Evolutionary conservation across 805 yeast genomes (phyloP).

Genomic region (Teunomyces pallodes): DNA sequence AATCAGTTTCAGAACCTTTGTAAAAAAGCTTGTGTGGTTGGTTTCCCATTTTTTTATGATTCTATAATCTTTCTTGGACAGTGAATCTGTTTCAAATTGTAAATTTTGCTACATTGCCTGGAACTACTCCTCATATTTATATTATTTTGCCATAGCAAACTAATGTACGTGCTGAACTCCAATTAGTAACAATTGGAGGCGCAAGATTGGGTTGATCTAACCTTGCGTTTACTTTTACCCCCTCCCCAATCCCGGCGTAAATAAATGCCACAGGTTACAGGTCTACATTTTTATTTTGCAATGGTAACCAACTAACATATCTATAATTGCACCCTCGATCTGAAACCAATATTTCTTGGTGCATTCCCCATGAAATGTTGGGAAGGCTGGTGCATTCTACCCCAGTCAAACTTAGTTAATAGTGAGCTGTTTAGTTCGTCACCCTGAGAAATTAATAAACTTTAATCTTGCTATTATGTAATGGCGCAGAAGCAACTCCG

Average conservation of each 20-base stretch:
- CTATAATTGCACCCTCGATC: too few relatives aligned
- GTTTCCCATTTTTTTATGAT: conserved; percentile 4
- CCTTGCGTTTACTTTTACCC: neutral
- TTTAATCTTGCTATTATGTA: neutral
- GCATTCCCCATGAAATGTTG: neutral
- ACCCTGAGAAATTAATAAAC: neutral
- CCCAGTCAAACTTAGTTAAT: too few relatives aligned
- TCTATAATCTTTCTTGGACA: neutral
- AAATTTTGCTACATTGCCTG: neutral
- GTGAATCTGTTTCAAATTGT: neutral
- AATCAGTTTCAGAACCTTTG: conserved; percentile 64
- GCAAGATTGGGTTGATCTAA: neutral
- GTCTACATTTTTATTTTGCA: too few relatives aligned
- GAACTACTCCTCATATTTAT: neutral
- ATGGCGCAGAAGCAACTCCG: neutral
- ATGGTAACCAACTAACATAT: neutral
- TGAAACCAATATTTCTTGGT: neutral
- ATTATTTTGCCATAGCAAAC: neutral
- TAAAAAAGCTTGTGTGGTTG: conserved; percentile 52
- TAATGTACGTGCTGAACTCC: neutral
- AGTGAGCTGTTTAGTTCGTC: neutral
- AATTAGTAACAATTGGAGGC: neutral
- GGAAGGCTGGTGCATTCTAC: too few relatives aligned
- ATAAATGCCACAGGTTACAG: too few relatives aligned
- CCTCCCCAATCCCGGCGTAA: neutral